Percentiles rank a stretch among this genome's conserved stretches.
Conservation (phyloP, 371 early-diverging fungal species). For the Capillidium heterosporum region DNA sequence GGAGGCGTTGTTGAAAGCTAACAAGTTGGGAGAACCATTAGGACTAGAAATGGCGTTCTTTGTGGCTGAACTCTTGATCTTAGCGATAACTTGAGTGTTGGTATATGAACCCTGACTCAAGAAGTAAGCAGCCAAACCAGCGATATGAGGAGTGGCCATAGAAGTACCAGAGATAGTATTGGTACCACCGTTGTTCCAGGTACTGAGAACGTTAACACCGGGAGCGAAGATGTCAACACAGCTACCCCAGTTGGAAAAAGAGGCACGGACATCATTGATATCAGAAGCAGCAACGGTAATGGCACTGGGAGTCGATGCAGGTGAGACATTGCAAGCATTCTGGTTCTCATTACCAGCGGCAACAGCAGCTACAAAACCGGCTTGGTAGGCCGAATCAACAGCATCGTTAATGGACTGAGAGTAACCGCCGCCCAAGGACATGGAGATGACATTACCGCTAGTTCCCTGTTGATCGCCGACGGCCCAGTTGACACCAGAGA, state of each 20-base stretch:
- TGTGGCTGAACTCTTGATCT: too few relatives aligned
- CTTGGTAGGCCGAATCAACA: conserved; percentile 15
- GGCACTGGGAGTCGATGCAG: conserved; percentile 34
- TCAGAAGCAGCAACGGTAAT: conserved; percentile 45
- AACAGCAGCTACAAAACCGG: conserved; percentile 36
- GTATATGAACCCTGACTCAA: too few relatives aligned
- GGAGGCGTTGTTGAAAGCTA: too few relatives aligned
- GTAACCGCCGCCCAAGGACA: background rate
- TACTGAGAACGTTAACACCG: conserved; percentile 16
- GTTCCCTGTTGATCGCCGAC: conserved; percentile 10
- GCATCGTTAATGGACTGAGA: too few relatives aligned
- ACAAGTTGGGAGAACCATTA: too few relatives aligned
- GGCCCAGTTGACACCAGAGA: conserved; percentile 18
- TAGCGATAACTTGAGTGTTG: too few relatives aligned
- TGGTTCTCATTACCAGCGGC: conserved; percentile 43
- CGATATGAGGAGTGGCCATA: conserved; percentile 55
- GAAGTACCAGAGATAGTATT: conserved; percentile 52
- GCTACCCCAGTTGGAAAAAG: conserved; percentile 37
- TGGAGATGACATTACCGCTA: conserved; percentile 7
- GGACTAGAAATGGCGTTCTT: too few relatives aligned
- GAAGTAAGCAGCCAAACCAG: conserved; percentile 19
- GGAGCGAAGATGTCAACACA: conserved; percentile 48
- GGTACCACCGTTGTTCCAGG: conserved; percentile 10
- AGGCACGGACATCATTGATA: conserved; percentile 19
- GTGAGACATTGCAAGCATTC: conserved; percentile 44